phyloP scores from a whole-genome alignment of 2,329 filamentous ascomycete species.

The Pestalotiopsis sp. region DNA sequence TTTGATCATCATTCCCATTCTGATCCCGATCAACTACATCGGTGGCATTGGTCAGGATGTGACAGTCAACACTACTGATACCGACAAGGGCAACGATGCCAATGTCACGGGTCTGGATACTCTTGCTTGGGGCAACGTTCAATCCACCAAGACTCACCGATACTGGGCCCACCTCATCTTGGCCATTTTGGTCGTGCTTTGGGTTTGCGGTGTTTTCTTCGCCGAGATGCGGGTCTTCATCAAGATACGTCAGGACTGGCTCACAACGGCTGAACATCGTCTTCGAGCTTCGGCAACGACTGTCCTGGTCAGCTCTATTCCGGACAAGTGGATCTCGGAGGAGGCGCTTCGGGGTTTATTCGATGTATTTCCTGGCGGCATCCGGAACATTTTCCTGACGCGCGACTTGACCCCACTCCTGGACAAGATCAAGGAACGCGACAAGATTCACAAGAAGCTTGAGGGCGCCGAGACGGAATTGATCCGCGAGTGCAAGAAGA shows the following conservation, averaged over 20 bases:
- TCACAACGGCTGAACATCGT: constrained; percentile 93
- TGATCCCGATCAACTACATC: constrained; percentile 82
- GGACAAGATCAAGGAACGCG: constrained; percentile 79
- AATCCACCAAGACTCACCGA: constrained; percentile 62
- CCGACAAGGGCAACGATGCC: constrained; percentile 23
- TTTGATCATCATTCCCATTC: constrained; percentile 76
- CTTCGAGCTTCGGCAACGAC: constrained; percentile 93
- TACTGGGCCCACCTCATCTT: constrained; percentile 86
- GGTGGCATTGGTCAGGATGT: constrained; percentile 65
- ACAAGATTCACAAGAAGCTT: constrained; percentile 70
- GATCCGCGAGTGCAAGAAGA: constrained; percentile 78
- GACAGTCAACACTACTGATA: constrained; percentile 37
- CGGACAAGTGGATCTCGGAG: constrained; percentile 84
- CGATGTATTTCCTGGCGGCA: constrained; percentile 93
- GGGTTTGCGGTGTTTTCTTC: constrained; percentile 87
- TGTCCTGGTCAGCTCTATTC: constrained; percentile 89
- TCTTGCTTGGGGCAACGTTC: constrained; percentile 87
- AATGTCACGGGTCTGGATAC: constrained; percentile 72
- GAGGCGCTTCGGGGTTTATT: constrained; percentile 83
- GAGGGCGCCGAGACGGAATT: constrained; percentile 85
- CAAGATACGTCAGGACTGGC: constrained; percentile 89
- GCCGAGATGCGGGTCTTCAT: constrained; percentile 85
- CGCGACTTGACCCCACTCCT: constrained; percentile 82
- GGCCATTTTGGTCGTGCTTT: constrained; percentile 76
- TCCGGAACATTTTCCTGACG: constrained; percentile 96